Evolutionary conservation across 495 filamentous ascomycete species (phyloP), one percentile per base, ranked within the genome.

Genomic region (Aspergillus carlsbadensis): DNA sequence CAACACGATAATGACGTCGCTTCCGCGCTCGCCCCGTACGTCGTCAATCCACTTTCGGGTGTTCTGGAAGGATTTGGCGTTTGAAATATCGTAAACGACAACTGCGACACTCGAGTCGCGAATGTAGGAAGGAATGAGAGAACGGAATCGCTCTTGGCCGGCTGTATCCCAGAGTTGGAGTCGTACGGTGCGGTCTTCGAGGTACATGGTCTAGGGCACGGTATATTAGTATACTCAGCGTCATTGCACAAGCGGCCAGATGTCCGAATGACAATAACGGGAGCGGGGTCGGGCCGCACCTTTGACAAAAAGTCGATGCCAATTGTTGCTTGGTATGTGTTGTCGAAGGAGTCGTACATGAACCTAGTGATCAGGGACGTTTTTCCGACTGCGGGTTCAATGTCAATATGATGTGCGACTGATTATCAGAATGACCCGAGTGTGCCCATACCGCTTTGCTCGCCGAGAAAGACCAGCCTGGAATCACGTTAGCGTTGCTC

Each of bases 281-380:
- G 22, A 44, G 41, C 41, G 48, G 11, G 35, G 10, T 40, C 14
- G 22, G 47, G 17, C 29, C 17, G 34, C 81, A 89, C 91, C 86
- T 98, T 98, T 60, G 92, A 97, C 60, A 98, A 85, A 69, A 98
- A 98, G 78, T 98, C 94, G 76, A 98, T 98, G 70, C 94, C 94
- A 67, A 98, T 98, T 51, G 94, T 98, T 41, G 94, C 94, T 76
- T 98, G 94, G 75, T 98, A 98, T 84, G 92, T 98, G 78, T 96
- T 96, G 80, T 98, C 95, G 83, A 98, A 98, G 33, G 94, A 96
- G 76, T 98, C 94, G 81, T 98, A 98, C 94, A 98, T 98, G 79
- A 98, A 98, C 54, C 94, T 87, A 52, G 94, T 98, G 70, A 98
- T 98, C 66, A 98, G 77, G 41, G 95, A 98, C 35, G 94, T 98